phyloP scores from a whole-genome alignment of 768 basidiomycete genomes.

The Naematelia aurantialba region DNA sequence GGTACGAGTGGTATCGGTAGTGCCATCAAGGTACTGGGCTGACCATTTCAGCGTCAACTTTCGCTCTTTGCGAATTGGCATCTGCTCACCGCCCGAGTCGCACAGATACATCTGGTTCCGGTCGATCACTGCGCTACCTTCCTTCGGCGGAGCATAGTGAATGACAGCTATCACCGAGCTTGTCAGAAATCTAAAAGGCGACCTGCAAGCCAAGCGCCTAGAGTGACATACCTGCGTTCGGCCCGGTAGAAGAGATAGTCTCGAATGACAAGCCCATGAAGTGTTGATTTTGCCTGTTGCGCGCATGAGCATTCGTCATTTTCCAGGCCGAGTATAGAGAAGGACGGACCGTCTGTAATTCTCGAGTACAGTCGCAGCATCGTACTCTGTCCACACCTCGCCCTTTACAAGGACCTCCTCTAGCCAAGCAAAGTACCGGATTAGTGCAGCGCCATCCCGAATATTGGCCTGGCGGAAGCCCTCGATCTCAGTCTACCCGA shows the following conservation, averaged over 20 bases:
- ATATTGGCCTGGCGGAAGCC: conserved; percentile 87
- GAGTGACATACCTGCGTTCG: conserved; percentile 72
- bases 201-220: neutral
- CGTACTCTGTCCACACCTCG: conserved; percentile 65
- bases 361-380: conserved; percentile 75
- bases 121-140: conserved; percentile 69
- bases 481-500: conserved; percentile 63
- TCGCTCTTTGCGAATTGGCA: no score
- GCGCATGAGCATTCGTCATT: neutral
- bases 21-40: conserved; percentile 83
- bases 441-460: conserved; percentile 80
- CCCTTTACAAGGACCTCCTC: conserved; percentile 73
- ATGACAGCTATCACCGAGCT: conserved; percentile 74
- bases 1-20: conserved; percentile 90
- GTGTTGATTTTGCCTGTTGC: conserved; percentile 63
- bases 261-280: conserved; percentile 86
- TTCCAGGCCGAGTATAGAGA: neutral
- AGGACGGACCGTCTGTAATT: conserved; percentile 70
- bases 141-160: conserved; percentile 79
- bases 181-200: no score
- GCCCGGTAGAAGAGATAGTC: conserved; percentile 88
- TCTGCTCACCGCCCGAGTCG: conserved; percentile 81
- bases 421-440: conserved; percentile 88
- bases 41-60: conserved; percentile 5
- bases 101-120: conserved; percentile 63